Base-by-base conservation (phyloP, 176 grass and related monocot genomes). In the Aegilops tauschii region DNA sequence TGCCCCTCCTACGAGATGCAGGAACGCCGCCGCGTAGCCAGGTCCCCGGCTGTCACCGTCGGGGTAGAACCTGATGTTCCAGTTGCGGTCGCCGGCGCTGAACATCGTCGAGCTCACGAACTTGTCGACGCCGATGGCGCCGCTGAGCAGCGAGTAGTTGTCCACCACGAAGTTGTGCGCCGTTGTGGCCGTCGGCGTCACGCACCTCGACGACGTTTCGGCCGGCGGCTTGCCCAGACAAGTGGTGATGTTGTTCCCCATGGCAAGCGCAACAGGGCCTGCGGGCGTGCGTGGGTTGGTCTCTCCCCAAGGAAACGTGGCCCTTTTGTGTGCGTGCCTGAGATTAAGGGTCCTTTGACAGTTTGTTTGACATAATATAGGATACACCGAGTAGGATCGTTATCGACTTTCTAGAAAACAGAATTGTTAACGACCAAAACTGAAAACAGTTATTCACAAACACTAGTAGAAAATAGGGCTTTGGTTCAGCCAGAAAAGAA, bases 1-100 rank as follows among this genome's bases (percentile, higher is more conserved):
- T 13, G 16, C 34, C 67, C 20, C 2, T 9, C 68, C 68, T 5
- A 36, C 34, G 69, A 75, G 77, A n/a, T 67, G 61, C 75, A 88
- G 84, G 30, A 82, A 88, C 0, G 86, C 81, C 8, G 85, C 79
- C 6, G 73, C 81, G 61, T 69, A 68, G 32, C 35, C 81, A 27
- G 8, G 69, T 18, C 34, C 28, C 13, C 37, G 8, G 9, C 28
- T 4, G 36, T 81, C 72, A 3, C 81, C 76, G 49, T 80, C 76
- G 8, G 90, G 82, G 69, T 77, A 88, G 81, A 75, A 88, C 23
- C 81, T 25, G 35, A 91, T 27, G 69, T 62, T 61, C 89, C 85
- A 88, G 32, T 75, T 29, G 76, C 34, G 14, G 68, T 61, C 89
- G 32, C 85, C 85, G 16, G 69, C 81, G 61, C 45, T 17, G 89